These are phyloP conservation scores for Penicillium manginii DNA, from an alignment of 495 filamentous ascomycete genomes.

Conservation along the genomic window DNA sequence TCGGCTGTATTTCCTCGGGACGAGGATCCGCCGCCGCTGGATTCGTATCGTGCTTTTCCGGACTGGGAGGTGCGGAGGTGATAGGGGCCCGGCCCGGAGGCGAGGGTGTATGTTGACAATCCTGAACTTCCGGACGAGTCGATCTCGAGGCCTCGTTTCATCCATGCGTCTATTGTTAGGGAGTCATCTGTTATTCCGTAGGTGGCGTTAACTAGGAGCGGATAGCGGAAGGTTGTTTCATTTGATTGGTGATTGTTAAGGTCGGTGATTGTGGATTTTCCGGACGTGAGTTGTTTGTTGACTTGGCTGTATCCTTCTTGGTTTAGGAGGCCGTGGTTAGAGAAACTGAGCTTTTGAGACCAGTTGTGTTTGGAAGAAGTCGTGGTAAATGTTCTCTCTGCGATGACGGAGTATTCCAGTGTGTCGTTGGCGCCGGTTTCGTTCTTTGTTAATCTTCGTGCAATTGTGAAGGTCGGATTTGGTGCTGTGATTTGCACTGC, in stretches of 20 bases:
- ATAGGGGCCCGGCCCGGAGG: constrained; percentile 36
- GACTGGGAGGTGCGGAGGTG: constrained; percentile 33
- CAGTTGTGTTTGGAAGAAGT: constrained; percentile 56
- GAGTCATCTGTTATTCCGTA: constrained; percentile 53
- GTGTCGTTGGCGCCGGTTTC: constrained; percentile 62
- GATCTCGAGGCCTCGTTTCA: constrained; percentile 63
- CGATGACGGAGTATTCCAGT: constrained; percentile 61
- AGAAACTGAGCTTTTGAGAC: constrained; percentile 63
- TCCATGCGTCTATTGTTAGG: constrained; percentile 59
- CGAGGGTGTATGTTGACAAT: constrained; percentile 54
- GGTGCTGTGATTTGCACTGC: constrained; percentile 38
- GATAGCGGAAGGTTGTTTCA: constrained; percentile 61
- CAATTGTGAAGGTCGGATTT: constrained; percentile 45
- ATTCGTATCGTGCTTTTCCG: constrained; percentile 33
- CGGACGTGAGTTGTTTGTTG: constrained; percentile 64
- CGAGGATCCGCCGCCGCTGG: constrained; percentile 25
- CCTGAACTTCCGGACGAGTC: constrained; percentile 48
- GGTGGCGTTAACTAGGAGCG: constrained; percentile 61
- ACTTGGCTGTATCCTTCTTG: constrained; percentile 62
- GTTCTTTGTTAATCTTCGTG: constrained; percentile 44
- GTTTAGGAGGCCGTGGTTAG: constrained; percentile 62
- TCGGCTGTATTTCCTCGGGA: constrained; percentile 36
- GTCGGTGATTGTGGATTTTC: constrained; percentile 54
- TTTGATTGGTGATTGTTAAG: constrained; percentile 26
- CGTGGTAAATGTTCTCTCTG: constrained; percentile 59